A percentile compares a stretch with the other conserved stretches of the same genome.
These are phyloP conservation scores for Quercus glauca DNA, from an alignment of 306 rosid species.

Conservation along the genomic window DNA sequence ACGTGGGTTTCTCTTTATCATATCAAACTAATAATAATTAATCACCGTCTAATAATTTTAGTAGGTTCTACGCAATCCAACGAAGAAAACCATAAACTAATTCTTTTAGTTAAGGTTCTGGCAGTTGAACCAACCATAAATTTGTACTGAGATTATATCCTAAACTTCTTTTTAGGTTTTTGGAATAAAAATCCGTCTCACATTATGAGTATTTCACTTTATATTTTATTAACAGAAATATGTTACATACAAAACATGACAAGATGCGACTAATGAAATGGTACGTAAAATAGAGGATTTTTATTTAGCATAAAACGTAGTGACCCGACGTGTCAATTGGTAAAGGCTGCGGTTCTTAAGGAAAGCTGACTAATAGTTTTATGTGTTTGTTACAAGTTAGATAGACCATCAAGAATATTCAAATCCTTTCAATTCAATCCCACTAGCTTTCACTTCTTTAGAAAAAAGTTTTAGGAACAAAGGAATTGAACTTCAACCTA, in stretches of 20 bases:
- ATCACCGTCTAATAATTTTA: conserved; percentile 5
- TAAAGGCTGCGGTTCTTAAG: not conserved
- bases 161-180: no score
- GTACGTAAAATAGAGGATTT: not conserved
- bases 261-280: no score
- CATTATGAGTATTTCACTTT: no score
- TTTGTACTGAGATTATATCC: no score
- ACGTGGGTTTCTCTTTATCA: conserved; percentile 1
- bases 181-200: no score
- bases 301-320: not conserved
- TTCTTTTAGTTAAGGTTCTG: conserved; percentile 7
- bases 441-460: not conserved
- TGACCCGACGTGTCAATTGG: not conserved
- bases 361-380: not conserved
- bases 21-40: not conserved
- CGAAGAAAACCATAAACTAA: not conserved
- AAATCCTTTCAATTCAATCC: not conserved
- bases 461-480: not conserved
- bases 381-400: not conserved
- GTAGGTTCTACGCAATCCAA: conserved; percentile 33
- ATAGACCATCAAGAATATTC: not conserved
- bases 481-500: not conserved
- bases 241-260: no score
- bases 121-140: no score
- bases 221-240: no score